phyloP scores from a whole-genome alignment of 2,329 filamentous ascomycete genomes.

The Penicillium sp. region DNA sequence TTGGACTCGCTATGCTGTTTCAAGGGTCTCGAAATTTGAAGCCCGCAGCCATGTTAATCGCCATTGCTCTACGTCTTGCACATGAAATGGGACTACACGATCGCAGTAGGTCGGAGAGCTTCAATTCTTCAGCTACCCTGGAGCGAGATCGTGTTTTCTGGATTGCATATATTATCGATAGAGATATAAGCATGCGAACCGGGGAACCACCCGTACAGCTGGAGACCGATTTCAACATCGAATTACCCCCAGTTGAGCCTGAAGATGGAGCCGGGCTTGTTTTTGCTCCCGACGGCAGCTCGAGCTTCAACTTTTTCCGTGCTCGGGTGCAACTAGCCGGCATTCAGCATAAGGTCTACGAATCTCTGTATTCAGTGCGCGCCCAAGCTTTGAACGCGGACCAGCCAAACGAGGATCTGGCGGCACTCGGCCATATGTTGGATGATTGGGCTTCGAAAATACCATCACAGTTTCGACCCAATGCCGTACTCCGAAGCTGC shows the following conservation, averaged over 20 bases:
- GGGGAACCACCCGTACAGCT: not conserved
- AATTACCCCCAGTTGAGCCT: not conserved
- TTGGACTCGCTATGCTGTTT: not conserved
- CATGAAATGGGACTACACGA: not conserved
- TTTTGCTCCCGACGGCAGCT: not conserved
- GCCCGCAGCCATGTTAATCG: not conserved
- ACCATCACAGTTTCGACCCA: not conserved
- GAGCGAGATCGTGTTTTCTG: slow-evolving; percentile 2
- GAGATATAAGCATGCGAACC: slow-evolving; percentile 3
- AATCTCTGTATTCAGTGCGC: not conserved
- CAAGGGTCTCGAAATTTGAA: not conserved
- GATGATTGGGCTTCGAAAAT: not conserved
- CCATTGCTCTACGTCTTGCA: not conserved
- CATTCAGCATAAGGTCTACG: not conserved
- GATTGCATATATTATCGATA: slow-evolving; percentile 8
- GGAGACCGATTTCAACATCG: not conserved
- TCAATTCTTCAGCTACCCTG: not conserved
- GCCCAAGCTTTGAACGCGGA: not conserved
- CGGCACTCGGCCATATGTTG: not conserved
- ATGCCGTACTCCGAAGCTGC: not conserved
- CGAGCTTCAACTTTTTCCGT: not conserved
- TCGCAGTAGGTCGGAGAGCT: not conserved
- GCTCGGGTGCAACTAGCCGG: not conserved
- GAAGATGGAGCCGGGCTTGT: not conserved
- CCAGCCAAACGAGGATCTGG: not conserved